Conservation (phyloP, 2,329 filamentous ascomycete genomes). For the Onygenales sp. region DNA sequence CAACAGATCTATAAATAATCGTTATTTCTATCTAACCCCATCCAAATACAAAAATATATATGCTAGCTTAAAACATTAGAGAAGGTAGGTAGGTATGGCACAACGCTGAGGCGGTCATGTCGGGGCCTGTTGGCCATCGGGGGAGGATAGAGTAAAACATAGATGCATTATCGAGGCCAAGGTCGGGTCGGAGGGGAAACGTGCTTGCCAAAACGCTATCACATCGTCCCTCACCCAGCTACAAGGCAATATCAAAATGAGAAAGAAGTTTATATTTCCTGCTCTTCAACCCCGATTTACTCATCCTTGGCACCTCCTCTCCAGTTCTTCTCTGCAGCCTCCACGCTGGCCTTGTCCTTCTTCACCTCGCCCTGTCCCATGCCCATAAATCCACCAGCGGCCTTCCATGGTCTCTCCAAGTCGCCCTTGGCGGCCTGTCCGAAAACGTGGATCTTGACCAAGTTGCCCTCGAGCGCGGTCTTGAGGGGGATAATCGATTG, state of each 20-base stretch:
- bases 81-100: not conserved
- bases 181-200: too few relatives aligned
- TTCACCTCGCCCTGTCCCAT: constrained; percentile 60
- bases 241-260: too few relatives aligned
- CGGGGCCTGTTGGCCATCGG: too few relatives aligned
- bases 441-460: constrained; percentile 90
- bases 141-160: too few relatives aligned
- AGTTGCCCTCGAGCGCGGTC: constrained; percentile 86
- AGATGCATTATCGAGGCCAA: too few relatives aligned
- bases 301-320: constrained; percentile 43
- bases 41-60: not conserved
- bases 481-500: constrained; percentile 98
- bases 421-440: constrained; percentile 81
- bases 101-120: too few relatives aligned
- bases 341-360: constrained; percentile 76
- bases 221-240: too few relatives aligned
- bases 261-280: too few relatives aligned
- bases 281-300: constrained; percentile 17
- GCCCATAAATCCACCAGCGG: constrained; percentile 69
- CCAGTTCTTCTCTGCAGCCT: constrained; percentile 40
- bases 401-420: constrained; percentile 93
- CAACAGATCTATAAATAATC: too few relatives aligned
- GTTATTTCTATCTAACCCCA: too few relatives aligned
- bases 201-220: too few relatives aligned
- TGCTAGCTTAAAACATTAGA: not conserved